phyloP scores from a whole-genome alignment of 768 basidiomycete genomes.

The Sutorius australiensis region DNA sequence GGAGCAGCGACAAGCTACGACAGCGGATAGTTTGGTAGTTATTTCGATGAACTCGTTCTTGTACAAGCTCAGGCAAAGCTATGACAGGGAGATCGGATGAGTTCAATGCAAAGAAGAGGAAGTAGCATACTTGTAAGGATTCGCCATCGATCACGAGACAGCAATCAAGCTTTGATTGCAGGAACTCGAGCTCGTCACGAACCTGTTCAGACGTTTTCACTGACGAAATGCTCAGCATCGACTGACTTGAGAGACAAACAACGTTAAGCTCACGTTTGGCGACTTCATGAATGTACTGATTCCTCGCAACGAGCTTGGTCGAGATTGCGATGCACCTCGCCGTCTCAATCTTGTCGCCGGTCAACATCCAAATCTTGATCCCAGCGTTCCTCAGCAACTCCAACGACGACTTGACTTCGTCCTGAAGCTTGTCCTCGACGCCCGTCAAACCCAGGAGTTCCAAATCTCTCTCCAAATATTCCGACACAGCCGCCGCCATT shows the following conservation, averaged over 20 bases:
- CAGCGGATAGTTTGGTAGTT: constrained; percentile 91
- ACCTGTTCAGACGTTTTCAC: constrained; percentile 83
- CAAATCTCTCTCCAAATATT: constrained; percentile 81
- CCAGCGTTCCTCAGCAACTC: constrained; percentile 94
- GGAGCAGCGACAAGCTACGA: constrained; percentile 96
- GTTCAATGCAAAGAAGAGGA: neutral
- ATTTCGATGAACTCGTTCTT: constrained; percentile 94
- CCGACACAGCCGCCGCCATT: constrained; percentile 68
- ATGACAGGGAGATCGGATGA: neutral
- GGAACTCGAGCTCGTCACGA: constrained; percentile 85
- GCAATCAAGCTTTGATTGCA: constrained; percentile 93
- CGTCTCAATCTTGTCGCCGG: constrained; percentile 98
- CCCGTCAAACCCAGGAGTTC: constrained; percentile 93
- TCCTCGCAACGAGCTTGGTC: constrained; percentile 90
- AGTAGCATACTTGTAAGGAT: constrained; percentile 72
- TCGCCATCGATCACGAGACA: constrained; percentile 99
- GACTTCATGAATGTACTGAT: constrained; percentile 97
- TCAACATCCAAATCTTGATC: constrained; percentile 99
- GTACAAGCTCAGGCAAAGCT: constrained; percentile 91
- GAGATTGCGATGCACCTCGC: constrained; percentile 98
- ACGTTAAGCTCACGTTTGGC: constrained; percentile 62
- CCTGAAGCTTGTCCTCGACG: constrained; percentile 98
- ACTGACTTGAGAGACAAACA: neutral
- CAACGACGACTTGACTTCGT: constrained; percentile 91
- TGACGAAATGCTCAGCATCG: constrained; percentile 31